A percentile compares a stretch with the other conserved stretches of the same genome.
Conservation (phyloP, 495 filamentous ascomycete genomes). For the Neurospora hispaniola region DNA sequence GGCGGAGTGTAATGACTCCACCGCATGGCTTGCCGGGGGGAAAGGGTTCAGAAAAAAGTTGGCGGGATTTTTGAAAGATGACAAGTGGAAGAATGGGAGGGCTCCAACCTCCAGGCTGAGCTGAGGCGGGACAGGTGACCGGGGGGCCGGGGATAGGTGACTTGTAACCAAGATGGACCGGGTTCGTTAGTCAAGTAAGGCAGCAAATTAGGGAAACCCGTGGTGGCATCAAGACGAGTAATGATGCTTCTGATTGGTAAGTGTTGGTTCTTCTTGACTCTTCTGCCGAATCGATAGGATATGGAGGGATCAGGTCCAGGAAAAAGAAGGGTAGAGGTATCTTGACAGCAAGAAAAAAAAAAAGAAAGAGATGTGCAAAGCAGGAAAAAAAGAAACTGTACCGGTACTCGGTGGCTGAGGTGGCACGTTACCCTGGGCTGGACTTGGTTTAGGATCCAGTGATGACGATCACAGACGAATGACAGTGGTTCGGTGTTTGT, state of each 20-base stretch:
- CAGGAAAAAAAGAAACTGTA: not conserved
- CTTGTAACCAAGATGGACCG: not conserved
- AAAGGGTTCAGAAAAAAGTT: not conserved
- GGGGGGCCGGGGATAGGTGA: not conserved
- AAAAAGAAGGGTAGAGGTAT: not conserved
- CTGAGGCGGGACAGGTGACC: not conserved
- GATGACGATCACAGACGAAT: not conserved
- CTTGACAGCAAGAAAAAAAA: not conserved
- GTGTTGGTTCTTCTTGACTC: not conserved
- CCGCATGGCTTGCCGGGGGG: slow-evolving; percentile 22
- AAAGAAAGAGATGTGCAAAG: not conserved
- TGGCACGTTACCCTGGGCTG: not conserved
- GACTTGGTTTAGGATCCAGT: not conserved
- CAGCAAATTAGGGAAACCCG: not conserved
- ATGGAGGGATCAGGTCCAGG: not conserved
- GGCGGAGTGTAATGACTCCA: slow-evolving; percentile 26
- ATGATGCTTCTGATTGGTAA: not conserved
- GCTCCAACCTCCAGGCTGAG: not conserved
- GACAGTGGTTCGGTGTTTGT: not conserved
- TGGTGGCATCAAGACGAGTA: not conserved
- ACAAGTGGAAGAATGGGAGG: not conserved
- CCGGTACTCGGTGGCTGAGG: not conserved
- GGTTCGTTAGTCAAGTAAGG: not conserved
- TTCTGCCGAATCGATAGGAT: not conserved
- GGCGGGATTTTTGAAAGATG: not conserved